Conservation (phyloP, 2,329 filamentous ascomycete species). For the Trichoderma sp. region DNA sequence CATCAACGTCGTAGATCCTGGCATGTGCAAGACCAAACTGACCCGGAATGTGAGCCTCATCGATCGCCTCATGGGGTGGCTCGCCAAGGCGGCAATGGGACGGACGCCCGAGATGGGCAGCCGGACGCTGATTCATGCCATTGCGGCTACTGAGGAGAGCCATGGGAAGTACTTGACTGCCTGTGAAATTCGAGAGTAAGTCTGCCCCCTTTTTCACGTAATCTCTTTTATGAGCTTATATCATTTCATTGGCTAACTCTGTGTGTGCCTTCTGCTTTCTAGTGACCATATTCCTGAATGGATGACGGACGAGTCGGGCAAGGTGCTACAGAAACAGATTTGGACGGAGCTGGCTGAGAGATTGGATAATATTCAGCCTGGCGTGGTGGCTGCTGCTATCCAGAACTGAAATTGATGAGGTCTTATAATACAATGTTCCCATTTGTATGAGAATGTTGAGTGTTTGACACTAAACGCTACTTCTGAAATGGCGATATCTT, state of each 20-base stretch:
- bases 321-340: slow-evolving; percentile 11
- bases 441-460: not conserved
- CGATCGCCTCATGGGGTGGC: not conserved
- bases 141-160: slow-evolving; percentile 32
- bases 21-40: slow-evolving; percentile 33
- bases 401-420: not conserved
- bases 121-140: slow-evolving; percentile 34
- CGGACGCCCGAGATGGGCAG: slow-evolving; percentile 35
- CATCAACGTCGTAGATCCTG: slow-evolving; percentile 37
- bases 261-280: not conserved
- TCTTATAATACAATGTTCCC: not conserved
- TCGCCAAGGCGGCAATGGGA: slow-evolving; percentile 11
- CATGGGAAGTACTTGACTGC: slow-evolving; percentile 34
- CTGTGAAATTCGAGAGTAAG: slow-evolving; percentile 36
- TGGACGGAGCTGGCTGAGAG: slow-evolving; percentile 20
- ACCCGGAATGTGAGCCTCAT: slow-evolving; percentile 5
- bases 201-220: not conserved
- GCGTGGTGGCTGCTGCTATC: not conserved
- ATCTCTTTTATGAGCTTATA: not conserved
- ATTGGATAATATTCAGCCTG: slow-evolving; percentile 18
- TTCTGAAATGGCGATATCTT: not conserved
- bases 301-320: slow-evolving; percentile 10
- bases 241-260: not conserved
- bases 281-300: slow-evolving; percentile 22
- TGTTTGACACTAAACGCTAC: not conserved